Base-by-base conservation (phyloP, 2,329 filamentous ascomycete species). In the Botrytis galanthina region DNA sequence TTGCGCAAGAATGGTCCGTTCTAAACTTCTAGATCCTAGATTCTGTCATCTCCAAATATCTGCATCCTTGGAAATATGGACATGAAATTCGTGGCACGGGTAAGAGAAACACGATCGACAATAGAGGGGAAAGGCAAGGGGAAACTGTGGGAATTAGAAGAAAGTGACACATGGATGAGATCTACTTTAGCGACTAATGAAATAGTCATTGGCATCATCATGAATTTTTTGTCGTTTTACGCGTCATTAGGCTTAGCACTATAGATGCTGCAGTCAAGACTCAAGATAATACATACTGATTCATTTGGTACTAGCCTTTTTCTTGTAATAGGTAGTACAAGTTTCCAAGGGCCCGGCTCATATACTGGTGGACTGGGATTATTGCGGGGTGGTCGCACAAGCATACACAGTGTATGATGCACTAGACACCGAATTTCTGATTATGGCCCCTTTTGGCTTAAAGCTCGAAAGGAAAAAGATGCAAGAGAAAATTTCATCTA, bases 331-430 rank as follows among this genome's bases (percentile, higher is more conserved):
- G n/a, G 60, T 57, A 18, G n/a, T 60, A 51, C 59, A 42, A 35
- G 39, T 61, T 68, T 68, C 71, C 71, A 72, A 68, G 62, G 71
- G 71, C 62, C 71, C 71, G 71, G 71, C 71, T 72, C 71, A 60
- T 60, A 60, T 60, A 20, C 46, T 66, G 20, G 35, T 37, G 42
- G 59, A 26, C 73, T 51, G 39, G 73, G 71, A 73, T 74, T 74
- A 69, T 69, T 74, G 73, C 71, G 73, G 73, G 73, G 73, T 74
- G 73, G 54, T 51, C 42, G 42, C 57, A 67, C 51, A 64, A 32
- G 60, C 60, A 46, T 32, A 39, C 35, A 54, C 29, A 44, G n/a
- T 18, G n/a, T 57, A 57, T 12, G n/a, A 29, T 32, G 29, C 20
- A 63, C 60, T 42, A 42, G 26, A 39, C 22, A 51, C 35, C 66